phyloP scores from a whole-genome alignment of 2,329 filamentous ascomycete species.

The Neonectria hederae region DNA sequence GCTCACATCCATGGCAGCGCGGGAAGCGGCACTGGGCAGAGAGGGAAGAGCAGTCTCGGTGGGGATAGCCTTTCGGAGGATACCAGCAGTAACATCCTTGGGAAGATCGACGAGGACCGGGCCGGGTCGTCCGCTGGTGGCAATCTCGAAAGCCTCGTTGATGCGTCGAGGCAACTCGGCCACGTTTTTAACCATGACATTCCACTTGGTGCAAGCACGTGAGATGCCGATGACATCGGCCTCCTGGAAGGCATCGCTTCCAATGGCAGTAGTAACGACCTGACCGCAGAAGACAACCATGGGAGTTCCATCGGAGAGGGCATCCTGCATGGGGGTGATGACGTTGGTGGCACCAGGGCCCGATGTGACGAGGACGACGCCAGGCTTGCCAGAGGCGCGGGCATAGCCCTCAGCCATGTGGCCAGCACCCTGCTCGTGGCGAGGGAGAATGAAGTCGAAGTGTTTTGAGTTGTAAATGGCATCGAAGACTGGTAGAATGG shows the following conservation, averaged over 20 bases:
- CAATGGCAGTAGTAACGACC: slow-evolving; percentile 89
- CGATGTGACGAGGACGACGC: slow-evolving; percentile 95
- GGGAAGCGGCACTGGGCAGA: slow-evolving; percentile 85
- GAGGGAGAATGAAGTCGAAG: slow-evolving; percentile 94
- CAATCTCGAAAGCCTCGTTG: slow-evolving; percentile 98
- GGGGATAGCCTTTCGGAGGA: slow-evolving; percentile 86
- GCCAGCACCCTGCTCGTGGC: slow-evolving; percentile 96
- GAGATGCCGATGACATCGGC: slow-evolving; percentile 95
- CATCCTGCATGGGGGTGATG: slow-evolving; percentile 95
- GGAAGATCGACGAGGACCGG: slow-evolving; percentile 95
- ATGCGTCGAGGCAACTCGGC: slow-evolving; percentile 93
- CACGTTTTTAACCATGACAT: slow-evolving; percentile 96
- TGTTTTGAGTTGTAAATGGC: slow-evolving; percentile 98
- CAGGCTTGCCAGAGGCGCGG: slow-evolving; percentile 89
- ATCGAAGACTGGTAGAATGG: slow-evolving; percentile 97
- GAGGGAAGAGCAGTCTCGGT: slow-evolving; percentile 76
- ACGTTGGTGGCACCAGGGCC: slow-evolving; percentile 97
- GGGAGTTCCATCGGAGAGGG: slow-evolving; percentile 92
- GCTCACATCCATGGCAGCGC: slow-evolving; percentile 76
- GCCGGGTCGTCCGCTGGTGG: slow-evolving; percentile 90
- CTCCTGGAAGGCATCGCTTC: slow-evolving; percentile 96
- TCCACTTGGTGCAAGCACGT: slow-evolving; percentile 97
- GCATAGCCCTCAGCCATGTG: slow-evolving; percentile 99
- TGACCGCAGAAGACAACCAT: slow-evolving; percentile 97
- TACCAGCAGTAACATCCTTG: slow-evolving; percentile 92